These are phyloP conservation scores for Curvularia sp. DNA, from an alignment of 2,329 filamentous ascomycete genomes.

Conservation along the genomic window DNA sequence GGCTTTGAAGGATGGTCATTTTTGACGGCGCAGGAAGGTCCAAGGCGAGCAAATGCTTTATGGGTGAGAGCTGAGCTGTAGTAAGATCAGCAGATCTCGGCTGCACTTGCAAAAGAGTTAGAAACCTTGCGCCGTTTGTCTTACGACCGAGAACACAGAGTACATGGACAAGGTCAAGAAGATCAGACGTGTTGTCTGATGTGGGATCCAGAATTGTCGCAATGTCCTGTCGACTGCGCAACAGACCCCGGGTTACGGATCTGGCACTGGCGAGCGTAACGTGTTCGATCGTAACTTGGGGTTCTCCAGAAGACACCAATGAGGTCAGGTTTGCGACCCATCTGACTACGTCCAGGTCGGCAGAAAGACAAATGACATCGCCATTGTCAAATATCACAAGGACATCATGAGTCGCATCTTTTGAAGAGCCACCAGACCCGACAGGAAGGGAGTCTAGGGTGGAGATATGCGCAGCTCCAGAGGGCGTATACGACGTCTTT, in stretches of 20 bases:
- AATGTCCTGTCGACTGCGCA: constrained; percentile 56
- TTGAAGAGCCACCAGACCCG: constrained; percentile 22
- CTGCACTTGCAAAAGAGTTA: constrained; percentile 43
- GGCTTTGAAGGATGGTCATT: constrained; percentile 9
- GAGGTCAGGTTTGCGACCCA: constrained; percentile 43
- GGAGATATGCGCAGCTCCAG: constrained; percentile 35
- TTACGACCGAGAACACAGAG: constrained; percentile 43
- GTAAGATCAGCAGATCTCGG: constrained; percentile 43
- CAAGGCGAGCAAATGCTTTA: constrained; percentile 46
- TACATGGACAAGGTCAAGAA: constrained; percentile 48
- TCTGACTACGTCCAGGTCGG: constrained; percentile 54
- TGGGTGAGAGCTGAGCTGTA: constrained; percentile 36
- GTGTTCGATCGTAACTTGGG: constrained; percentile 41
- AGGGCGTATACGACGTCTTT: constrained; percentile 43
- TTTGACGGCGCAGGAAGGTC: constrained; percentile 33
- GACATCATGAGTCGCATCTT: constrained; percentile 54
- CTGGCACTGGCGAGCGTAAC: constrained; percentile 48
- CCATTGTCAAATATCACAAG: constrained; percentile 68
- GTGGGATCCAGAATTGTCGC: constrained; percentile 49
- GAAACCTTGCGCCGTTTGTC: constrained; percentile 21
- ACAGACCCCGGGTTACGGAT: constrained; percentile 53
- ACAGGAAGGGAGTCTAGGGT: constrained; percentile 46
- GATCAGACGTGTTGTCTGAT: constrained; percentile 34
- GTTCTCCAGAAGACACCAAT: constrained; percentile 26
- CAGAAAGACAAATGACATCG: constrained; percentile 66